phyloP scores from a whole-genome alignment of 768 basidiomycete species.

The Agrocybe praecox region DNA sequence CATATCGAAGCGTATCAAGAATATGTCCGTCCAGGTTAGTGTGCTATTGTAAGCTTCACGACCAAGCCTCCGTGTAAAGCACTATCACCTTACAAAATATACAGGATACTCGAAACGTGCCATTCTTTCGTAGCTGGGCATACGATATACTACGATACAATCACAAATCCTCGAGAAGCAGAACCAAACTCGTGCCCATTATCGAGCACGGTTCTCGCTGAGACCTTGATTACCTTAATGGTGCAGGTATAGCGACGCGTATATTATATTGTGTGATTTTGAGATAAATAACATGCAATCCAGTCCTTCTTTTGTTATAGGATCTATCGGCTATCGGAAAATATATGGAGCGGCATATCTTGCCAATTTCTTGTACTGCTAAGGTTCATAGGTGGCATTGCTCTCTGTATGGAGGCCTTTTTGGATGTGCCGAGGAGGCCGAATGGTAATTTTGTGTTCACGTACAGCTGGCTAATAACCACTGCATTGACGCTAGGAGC shows the following conservation, averaged over 20 bases:
- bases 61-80: neutral
- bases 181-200: slow-evolving; percentile 11
- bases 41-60: too few species aligned
- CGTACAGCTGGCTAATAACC: neutral
- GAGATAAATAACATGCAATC: neutral
- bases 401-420: slow-evolving; percentile 11
- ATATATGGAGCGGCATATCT: slow-evolving; percentile 7
- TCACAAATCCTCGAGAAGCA: slow-evolving; percentile 5
- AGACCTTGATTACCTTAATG: slow-evolving; percentile 10
- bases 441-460: slow-evolving; percentile 15
- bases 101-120: slow-evolving; percentile 8
- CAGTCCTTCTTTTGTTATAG: slow-evolving; percentile 19
- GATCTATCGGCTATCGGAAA: slow-evolving; percentile 16
- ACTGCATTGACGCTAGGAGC: slow-evolving; percentile 14
- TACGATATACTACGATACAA: slow-evolving; percentile 11
- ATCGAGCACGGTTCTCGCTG: slow-evolving; percentile 7
- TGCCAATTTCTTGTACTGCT: slow-evolving; percentile 15
- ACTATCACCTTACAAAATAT: too few species aligned
- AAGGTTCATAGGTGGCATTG: slow-evolving; percentile 13
- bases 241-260: slow-evolving; percentile 8
- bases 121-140: slow-evolving; percentile 9
- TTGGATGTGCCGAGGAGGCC: slow-evolving; percentile 16
- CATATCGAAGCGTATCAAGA: too few species aligned
- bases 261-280: neutral
- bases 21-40: too few species aligned